A percentile compares a stretch with the other conserved stretches of the same genome.
These are phyloP conservation scores for Firmiana major DNA, from an alignment of 345 rosid genomes.

Conservation along the genomic window DNA sequence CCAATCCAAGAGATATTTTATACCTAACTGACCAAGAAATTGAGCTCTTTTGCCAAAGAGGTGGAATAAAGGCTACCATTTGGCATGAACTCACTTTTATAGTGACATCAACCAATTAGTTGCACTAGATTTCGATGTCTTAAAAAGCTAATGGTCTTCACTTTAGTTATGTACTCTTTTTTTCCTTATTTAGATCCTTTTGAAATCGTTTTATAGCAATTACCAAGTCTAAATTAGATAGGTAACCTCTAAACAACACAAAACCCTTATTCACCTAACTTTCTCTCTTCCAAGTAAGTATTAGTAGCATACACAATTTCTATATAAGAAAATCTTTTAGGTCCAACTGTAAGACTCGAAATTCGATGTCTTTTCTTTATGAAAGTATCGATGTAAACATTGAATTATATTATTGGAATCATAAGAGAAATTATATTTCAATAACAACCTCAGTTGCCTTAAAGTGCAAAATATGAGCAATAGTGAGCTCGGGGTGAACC, in stretches of 20 bases:
- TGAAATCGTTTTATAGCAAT: background rate
- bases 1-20: slow-evolving; percentile 43
- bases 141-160: slow-evolving; percentile 44
- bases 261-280: background rate
- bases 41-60: slow-evolving; percentile 33
- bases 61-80: slow-evolving; percentile 60
- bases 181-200: background rate
- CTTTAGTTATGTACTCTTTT: slow-evolving; percentile 40
- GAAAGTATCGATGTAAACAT: too few species aligned
- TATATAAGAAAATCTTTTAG: background rate
- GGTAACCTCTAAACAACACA: background rate
- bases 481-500: too few species aligned
- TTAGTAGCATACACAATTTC: background rate
- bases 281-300: background rate
- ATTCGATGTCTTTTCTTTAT: too few species aligned
- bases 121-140: slow-evolving; percentile 60
- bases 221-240: background rate
- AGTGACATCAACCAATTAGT: slow-evolving; percentile 67
- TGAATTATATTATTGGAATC: too few species aligned
- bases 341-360: too few species aligned
- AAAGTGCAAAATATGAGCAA: too few species aligned
- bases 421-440: too few species aligned
- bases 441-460: too few species aligned
- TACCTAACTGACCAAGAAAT: slow-evolving; percentile 41
- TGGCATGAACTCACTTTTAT: slow-evolving; percentile 54